These are phyloP conservation scores for Pontederia paniculata DNA, from an alignment of 176 grass and related monocot genomes.

Conservation along the genomic window DNA sequence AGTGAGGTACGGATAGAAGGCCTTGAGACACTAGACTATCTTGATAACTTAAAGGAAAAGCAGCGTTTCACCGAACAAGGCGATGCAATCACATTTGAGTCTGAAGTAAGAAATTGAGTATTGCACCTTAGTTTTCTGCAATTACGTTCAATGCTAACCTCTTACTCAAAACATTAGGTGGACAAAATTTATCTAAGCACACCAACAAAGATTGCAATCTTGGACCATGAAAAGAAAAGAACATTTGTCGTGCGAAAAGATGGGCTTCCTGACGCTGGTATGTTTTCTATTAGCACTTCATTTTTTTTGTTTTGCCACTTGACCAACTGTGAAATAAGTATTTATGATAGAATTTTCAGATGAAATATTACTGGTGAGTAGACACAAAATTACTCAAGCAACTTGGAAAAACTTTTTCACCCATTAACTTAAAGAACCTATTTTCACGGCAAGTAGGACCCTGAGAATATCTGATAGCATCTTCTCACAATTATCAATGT, in stretches of 20 bases:
- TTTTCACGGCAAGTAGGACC: too few relatives aligned
- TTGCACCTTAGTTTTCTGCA: not conserved
- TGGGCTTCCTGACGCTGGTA: slow-evolving; percentile 15
- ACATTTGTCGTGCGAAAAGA: slow-evolving; percentile 12
- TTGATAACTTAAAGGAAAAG: slow-evolving; percentile 13
- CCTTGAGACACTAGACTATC: slow-evolving; percentile 7
- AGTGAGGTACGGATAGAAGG: slow-evolving; percentile 12
- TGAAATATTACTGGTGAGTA: too few relatives aligned
- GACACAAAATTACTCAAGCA: too few relatives aligned
- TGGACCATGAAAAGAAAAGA: slow-evolving; percentile 17
- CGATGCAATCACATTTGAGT: slow-evolving; percentile 13
- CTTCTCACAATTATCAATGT: too few relatives aligned
- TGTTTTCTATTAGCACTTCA: not conserved
- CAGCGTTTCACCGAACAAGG: slow-evolving; percentile 12
- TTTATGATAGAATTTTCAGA: too few relatives aligned
- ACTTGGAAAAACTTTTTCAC: too few relatives aligned
- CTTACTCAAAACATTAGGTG: not conserved
- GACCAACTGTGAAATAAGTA: too few relatives aligned
- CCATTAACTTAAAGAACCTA: too few relatives aligned
- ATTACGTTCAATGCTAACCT: not conserved
- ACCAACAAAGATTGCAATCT: slow-evolving; percentile 4
- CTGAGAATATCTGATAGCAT: too few relatives aligned
- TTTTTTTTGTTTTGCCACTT: too few relatives aligned
- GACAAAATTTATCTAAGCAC: slow-evolving; percentile 14
- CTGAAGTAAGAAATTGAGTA: not conserved